Conservation (phyloP, 139 green algal species). For the Microglena sp. region DNA sequence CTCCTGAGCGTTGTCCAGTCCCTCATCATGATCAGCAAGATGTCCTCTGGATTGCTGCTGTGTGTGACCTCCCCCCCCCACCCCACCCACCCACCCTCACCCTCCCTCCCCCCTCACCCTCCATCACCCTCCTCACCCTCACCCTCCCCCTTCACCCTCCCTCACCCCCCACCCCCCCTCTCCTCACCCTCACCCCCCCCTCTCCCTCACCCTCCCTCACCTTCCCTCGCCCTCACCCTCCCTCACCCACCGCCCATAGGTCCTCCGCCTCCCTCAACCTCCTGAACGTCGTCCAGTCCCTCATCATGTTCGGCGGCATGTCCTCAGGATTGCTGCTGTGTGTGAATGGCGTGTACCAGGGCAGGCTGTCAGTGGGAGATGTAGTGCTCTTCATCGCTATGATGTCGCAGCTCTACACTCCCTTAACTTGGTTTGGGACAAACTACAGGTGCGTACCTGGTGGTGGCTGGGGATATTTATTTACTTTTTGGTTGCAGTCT, state of each 20-base stretch:
- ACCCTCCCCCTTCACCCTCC: too few relatives aligned
- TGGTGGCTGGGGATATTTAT: constrained; percentile 6
- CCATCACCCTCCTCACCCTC: too few relatives aligned
- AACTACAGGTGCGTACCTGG: constrained; percentile 35
- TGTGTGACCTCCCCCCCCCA: too few relatives aligned
- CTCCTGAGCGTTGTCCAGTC: too few relatives aligned
- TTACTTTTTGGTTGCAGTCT: constrained; percentile 18
- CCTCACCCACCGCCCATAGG: too few relatives aligned
- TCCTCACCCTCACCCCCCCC: too few relatives aligned
- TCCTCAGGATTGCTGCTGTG: constrained; percentile 8
- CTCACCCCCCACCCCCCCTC: too few relatives aligned
- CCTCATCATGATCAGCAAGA: constrained; percentile 52
- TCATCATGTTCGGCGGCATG: constrained; percentile 66
- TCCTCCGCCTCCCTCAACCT: constrained; percentile 55
- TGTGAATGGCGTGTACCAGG: constrained; percentile 16
- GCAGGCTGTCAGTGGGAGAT: constrained; percentile 67
- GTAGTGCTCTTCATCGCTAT: constrained; percentile 74
- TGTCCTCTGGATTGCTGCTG: too few relatives aligned
- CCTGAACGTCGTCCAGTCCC: constrained; percentile 75
- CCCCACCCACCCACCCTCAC: too few relatives aligned
- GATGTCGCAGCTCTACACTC: constrained; percentile 76
- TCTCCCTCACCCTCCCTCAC: too few relatives aligned
- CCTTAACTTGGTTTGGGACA: constrained; percentile 47
- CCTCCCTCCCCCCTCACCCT: too few relatives aligned
- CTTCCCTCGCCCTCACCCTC: too few relatives aligned